Evolutionary conservation across 768 basidiomycete species (phyloP), one percentile per base, ranked within the genome.

Genomic region (Butyriboletus loyo): DNA sequence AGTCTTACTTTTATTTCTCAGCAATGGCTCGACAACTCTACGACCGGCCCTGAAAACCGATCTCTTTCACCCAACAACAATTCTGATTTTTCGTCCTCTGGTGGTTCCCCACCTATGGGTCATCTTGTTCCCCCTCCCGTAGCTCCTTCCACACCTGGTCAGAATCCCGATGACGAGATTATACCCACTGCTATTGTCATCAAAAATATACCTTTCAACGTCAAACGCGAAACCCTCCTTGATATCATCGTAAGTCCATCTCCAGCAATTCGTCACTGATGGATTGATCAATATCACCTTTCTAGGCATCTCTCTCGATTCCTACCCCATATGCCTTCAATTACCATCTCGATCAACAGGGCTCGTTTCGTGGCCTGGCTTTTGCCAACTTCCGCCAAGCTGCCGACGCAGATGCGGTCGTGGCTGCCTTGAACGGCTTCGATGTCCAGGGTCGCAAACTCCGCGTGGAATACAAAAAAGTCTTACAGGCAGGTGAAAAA

Each of bases 171-270:
- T 62, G 93, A 97, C 72, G 94, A 97, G 70, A 80, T 97, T 70
- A 98, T 98, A 73, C 96, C 96, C 50, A 98, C 95, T 10, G 97
- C 97, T 49, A 98, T 99, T 66, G 97, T 99, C 68, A 98, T 99
- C 73, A 99, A 99, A 84, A 98, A 98, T 78, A 99, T 99, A 76
- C 96, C 96, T 60, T 99, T 99, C 80, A 94, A 94, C 65, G 93
- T 98, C 60, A 92, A 94, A 75, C 87, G 92, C 66, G 96, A 98
- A 75, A 92, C 92, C 39, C 83, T 99, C 61, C 85, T 98, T 66
- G 87, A 89, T 75, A 93, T 98, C 70, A 98, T 99, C 69, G 95
- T 96, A 52, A 58, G 92, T 82, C 43, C 46, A 58, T 55, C 47
- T 34, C 39, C 41, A 28, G 28, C 32, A 4, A 2, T 36, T 32